Evolutionary conservation across 805 yeast species (phyloP).

Genomic region (Zygoascus biomembranicola): DNA sequence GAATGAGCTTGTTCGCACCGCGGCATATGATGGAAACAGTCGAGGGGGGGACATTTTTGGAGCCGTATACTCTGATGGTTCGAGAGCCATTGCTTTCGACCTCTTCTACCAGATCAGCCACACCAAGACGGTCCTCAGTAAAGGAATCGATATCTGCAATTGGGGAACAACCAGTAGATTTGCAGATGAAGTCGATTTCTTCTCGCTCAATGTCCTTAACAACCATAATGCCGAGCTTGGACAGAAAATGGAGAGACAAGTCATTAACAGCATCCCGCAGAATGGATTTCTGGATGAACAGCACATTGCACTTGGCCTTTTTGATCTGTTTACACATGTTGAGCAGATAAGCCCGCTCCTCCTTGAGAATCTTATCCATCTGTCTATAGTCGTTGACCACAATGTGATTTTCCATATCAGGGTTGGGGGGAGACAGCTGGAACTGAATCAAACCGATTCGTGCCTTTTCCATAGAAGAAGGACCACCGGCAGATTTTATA

Average conservation of each 20-base stretch:
- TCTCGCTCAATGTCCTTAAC: constrained; percentile 94
- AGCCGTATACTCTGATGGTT: constrained; percentile 59
- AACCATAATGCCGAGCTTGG: constrained; percentile 89
- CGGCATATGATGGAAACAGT: constrained; percentile 88
- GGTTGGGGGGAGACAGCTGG: constrained; percentile 94
- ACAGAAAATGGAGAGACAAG: constrained; percentile 85
- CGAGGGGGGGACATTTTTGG: constrained; percentile 22
- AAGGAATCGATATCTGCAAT: constrained; percentile 92
- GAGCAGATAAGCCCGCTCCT: constrained; percentile 90
- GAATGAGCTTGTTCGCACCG: constrained; percentile 84
- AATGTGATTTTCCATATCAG: constrained; percentile 95
- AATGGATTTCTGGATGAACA: constrained; percentile 86
- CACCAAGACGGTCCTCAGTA: constrained; percentile 85
- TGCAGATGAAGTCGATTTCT: constrained; percentile 83
- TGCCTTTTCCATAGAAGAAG: constrained; percentile 90
- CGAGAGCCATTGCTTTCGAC: constrained; percentile 82
- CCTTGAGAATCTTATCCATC: constrained; percentile 97
- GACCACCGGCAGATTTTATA: constrained; percentile 88
- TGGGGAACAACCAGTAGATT: constrained; percentile 88
- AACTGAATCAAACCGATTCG: constrained; percentile 83
- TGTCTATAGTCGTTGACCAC: constrained; percentile 97
- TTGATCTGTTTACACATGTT: constrained; percentile 94
- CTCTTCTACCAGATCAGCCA: constrained; percentile 90
- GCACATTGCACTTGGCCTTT: constrained; percentile 91
- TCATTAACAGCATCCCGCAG: constrained; percentile 92